phyloP scores from a whole-genome alignment of 305 asterid genomes.

The Fraxinus dipetala region DNA sequence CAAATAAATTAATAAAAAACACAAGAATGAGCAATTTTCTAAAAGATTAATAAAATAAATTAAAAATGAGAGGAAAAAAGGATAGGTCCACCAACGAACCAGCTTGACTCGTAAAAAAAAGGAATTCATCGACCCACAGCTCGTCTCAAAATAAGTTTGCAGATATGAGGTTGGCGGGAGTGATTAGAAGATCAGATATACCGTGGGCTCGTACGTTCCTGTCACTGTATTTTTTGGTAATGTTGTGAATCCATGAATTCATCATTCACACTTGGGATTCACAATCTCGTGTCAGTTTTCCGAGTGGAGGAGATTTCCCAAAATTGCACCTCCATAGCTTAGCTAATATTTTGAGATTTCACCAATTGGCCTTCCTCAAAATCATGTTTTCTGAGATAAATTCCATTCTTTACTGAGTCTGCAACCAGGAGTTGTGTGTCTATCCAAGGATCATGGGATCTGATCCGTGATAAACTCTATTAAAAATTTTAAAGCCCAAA shows the following conservation, averaged over 20 bases:
- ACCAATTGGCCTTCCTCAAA: not conserved
- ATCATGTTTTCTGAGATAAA: not conserved
- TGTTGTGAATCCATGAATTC: not conserved
- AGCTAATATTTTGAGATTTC: not conserved
- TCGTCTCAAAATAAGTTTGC: no score
- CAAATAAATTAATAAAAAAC: no score
- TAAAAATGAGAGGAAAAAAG: no score
- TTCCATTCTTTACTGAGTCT: not conserved
- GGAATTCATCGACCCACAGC: no score
- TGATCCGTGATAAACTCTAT: not conserved
- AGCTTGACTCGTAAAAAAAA: no score
- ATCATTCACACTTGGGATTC: not conserved
- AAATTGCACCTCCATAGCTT: not conserved
- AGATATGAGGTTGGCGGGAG: no score
- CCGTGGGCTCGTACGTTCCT: not conserved
- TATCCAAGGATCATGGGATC: not conserved
- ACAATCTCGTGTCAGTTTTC: not conserved
- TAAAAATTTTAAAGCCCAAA: not conserved
- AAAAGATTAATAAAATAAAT: no score
- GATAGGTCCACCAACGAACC: no score
- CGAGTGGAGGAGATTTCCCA: not conserved
- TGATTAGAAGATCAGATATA: not conserved
- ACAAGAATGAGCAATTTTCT: no score
- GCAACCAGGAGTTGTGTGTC: not conserved
- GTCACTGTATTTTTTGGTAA: not conserved